Evolutionary conservation across 257 asterid species (phyloP).

Genomic region (Fraxinus excelsior): DNA sequence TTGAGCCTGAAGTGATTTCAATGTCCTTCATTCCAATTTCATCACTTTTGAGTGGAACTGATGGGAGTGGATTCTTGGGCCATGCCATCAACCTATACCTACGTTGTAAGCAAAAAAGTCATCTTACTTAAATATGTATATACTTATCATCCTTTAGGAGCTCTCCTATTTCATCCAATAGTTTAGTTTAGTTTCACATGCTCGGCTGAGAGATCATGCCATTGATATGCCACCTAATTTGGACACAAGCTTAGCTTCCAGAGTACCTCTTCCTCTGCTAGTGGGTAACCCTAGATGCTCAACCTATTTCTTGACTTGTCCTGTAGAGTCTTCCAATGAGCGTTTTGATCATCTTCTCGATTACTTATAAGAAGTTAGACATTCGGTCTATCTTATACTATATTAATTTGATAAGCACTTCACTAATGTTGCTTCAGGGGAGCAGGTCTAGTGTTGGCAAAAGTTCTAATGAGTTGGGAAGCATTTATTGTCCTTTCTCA

Average conservation of each 20-base stretch:
- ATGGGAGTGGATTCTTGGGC: slow-evolving; percentile 79
- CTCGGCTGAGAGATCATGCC: slow-evolving; percentile 5
- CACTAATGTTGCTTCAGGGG: not conserved
- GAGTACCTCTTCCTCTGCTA: slow-evolving; percentile 2
- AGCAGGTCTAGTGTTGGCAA: slow-evolving; percentile 2
- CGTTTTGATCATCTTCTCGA: not conserved
- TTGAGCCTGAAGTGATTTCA: slow-evolving; percentile 75
- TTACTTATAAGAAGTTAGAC: not conserved
- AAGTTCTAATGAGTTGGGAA: not conserved
- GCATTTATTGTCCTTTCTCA: slow-evolving; percentile 3
- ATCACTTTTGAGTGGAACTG: slow-evolving; percentile 71
- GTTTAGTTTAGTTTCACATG: slow-evolving; percentile 16
- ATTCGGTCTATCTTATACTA: not conserved
- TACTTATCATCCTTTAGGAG: not conserved
- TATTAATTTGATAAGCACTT: not conserved
- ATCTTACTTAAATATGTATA: not conserved
- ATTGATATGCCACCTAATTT: not conserved
- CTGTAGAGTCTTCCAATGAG: not conserved
- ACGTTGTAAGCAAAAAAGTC: slow-evolving; percentile 58
- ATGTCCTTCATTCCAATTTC: slow-evolving; percentile 76
- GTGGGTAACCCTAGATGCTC: not conserved
- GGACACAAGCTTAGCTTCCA: not conserved
- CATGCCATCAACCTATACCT: slow-evolving; percentile 80
- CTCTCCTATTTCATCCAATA: not conserved
- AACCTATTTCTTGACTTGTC: not conserved